Evolutionary conservation across 208 protist genomes (phyloP).

Genomic region (Leishmania martiniquensis): DNA sequence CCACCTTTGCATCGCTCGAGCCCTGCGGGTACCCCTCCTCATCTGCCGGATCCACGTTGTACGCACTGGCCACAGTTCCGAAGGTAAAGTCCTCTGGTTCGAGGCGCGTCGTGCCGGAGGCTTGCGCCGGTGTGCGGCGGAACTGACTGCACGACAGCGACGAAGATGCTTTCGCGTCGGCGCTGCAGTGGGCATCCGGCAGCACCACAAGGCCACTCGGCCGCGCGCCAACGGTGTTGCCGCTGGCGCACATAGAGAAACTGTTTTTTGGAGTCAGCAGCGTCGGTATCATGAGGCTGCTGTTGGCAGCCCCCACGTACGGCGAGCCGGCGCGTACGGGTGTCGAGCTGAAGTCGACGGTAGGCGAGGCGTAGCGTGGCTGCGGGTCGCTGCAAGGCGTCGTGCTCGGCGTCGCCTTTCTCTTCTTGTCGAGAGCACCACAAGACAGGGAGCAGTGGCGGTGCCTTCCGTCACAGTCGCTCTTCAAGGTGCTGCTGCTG

Average conservation of each 20-base stretch:
- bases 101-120: conserved; percentile 9
- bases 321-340: not conserved
- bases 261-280: conserved; percentile 2
- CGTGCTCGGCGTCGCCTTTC: not conserved
- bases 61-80: conserved; percentile 42
- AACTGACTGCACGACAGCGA: conserved; percentile 27
- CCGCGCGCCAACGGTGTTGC: not conserved
- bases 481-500: not conserved
- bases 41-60: conserved; percentile 47
- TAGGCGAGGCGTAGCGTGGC: not conserved
- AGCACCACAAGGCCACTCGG: conserved; percentile 28
- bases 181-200: conserved; percentile 15
- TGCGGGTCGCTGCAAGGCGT: not conserved
- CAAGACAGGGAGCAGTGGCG: not conserved
- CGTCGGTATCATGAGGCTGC: not conserved
- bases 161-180: conserved; percentile 1
- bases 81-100: conserved; percentile 46
- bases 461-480: not conserved
- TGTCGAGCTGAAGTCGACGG: not conserved
- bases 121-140: conserved; percentile 6
- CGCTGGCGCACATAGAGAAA: not conserved
- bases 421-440: not conserved
- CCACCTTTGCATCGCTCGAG: conserved; percentile 56
- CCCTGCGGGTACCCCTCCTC: conserved; percentile 19
- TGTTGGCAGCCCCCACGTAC: not conserved